These are phyloP conservation scores for Mycena crocata DNA, from an alignment of 768 basidiomycete genomes.

Conservation along the genomic window DNA sequence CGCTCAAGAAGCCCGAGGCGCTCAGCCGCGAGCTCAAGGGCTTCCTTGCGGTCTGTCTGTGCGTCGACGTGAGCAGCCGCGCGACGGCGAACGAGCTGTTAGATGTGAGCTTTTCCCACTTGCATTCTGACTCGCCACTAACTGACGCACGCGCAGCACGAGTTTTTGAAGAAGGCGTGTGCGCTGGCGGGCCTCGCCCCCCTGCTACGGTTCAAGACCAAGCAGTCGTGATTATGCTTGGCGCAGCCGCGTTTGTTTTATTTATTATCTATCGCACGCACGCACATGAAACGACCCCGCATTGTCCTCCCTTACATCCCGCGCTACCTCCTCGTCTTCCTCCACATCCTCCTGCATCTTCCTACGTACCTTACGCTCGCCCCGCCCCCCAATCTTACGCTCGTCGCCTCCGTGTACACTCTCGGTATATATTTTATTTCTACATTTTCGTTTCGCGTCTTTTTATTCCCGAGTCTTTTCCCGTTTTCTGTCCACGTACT, in stretches of 20 bases:
- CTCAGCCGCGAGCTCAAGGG: constrained; percentile 93
- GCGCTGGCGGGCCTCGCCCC: constrained; percentile 85
- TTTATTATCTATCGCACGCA: constrained; percentile 1
- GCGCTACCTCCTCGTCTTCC: too few relatives aligned
- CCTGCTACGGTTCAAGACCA: constrained; percentile 82
- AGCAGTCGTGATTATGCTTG: constrained; percentile 57
- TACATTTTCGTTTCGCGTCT: constrained; percentile 20
- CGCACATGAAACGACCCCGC: too few relatives aligned
- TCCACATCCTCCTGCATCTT: too few relatives aligned
- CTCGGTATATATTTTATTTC: constrained; percentile 27
- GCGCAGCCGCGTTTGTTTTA: constrained; percentile 26
- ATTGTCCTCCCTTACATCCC: too few relatives aligned
- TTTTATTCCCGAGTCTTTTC: constrained; percentile 29
- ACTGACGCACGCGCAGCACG: constrained; percentile 70
- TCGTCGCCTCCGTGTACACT: constrained; percentile 31
- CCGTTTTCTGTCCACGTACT: constrained; percentile 14
- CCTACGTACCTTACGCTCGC: constrained; percentile 16
- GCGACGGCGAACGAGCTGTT: constrained; percentile 91
- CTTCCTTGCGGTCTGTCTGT: constrained; percentile 97
- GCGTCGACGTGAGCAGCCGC: constrained; percentile 94
- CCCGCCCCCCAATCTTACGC: too few relatives aligned
- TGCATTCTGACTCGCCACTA: constrained; percentile 10
- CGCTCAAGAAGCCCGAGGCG: constrained; percentile 94
- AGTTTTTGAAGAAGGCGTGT: constrained; percentile 93
- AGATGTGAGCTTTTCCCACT: constrained; percentile 63